Evolutionary conservation across 169 alveolate species (phyloP), one percentile per base, ranked within the genome.

Genomic region (Eimeria falciformis): DNA sequence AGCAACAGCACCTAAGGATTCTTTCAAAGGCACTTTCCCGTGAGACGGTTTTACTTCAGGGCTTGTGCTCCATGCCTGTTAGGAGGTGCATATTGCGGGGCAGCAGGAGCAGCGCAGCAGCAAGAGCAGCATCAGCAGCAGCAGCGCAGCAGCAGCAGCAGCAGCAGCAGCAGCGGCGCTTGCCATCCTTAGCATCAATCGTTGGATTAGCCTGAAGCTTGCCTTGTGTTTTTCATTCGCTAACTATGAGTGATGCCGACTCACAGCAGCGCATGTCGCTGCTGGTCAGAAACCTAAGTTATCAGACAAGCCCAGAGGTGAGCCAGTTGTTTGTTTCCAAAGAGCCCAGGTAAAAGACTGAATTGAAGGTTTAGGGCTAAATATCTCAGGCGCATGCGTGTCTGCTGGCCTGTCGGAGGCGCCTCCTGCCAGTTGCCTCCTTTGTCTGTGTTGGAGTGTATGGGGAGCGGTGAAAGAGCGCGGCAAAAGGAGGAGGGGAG

Each of bases 291-390:
- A 91, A 91, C 68, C 81, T 91, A 45, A 91, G 81, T 50, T 91
- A 75, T 29, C 94, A 78, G n/a, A 58, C 94, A 5, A 91, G 94
- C 47, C 94, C 94, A 5, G 94, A 91, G 46, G 91, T 84, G 69
- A 9, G 83, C 43, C 66, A 27, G 21, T 18, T 23, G 66, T n/a
- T 0, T 21, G 9, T 43, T 71, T 0, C 33, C 56, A 12, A n/a
- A n/a, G n/a, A n/a, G n/a, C n/a, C n/a, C n/a, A n/a, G n/a, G n/a
- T n/a, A n/a, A n/a, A n/a, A n/a, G n/a, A n/a, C n/a, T n/a, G n/a
- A n/a, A n/a, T n/a, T n/a, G n/a, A n/a, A n/a, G n/a, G n/a, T n/a
- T n/a, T n/a, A n/a, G n/a, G n/a, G n/a, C n/a, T n/a, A n/a, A n/a
- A n/a, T n/a, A n/a, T n/a, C n/a, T n/a, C n/a, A n/a, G n/a, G n/a